Evolutionary conservation across 139 green algal genomes (phyloP).

Genomic region (Auxenochlorella pyrenoidosa): DNA sequence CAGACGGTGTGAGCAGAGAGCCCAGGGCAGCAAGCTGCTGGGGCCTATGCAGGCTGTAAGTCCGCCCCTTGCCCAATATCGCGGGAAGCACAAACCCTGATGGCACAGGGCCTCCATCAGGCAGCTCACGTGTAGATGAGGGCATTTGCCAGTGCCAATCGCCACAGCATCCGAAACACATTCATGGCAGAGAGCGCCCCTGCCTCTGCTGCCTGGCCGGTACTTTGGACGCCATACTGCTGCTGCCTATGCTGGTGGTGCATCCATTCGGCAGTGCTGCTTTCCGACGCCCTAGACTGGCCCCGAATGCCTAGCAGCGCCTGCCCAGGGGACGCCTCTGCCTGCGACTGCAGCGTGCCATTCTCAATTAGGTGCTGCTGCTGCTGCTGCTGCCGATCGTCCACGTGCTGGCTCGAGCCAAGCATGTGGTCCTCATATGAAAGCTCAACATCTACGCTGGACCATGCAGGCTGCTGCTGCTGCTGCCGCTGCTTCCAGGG

Average conservation of each 20-base stretch:
- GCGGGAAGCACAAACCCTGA: no score
- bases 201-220: not conserved
- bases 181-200: not conserved
- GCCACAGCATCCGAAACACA: slow-evolving; percentile 8
- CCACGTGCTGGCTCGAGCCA: not conserved
- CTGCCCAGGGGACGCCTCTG: not conserved
- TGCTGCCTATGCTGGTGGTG: not conserved
- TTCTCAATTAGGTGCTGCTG: not conserved
- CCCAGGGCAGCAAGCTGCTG: no score
- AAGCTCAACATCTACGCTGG: slow-evolving; percentile 30
- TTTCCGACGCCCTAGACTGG: not conserved
- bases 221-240: not conserved
- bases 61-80: no score
- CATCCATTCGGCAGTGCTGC: not conserved
- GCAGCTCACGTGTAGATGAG: slow-evolving; percentile 33
- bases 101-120: no score
- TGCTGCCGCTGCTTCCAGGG: slow-evolving; percentile 4
- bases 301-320: not conserved
- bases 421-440: slow-evolving; percentile 22
- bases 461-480: not conserved
- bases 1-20: no score
- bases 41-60: no score
- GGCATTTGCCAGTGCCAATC: not conserved
- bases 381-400: not conserved
- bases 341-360: not conserved